These are phyloP conservation scores for Hemileccinum impolitum DNA, from an alignment of 768 basidiomycete genomes.

Conservation along the genomic window DNA sequence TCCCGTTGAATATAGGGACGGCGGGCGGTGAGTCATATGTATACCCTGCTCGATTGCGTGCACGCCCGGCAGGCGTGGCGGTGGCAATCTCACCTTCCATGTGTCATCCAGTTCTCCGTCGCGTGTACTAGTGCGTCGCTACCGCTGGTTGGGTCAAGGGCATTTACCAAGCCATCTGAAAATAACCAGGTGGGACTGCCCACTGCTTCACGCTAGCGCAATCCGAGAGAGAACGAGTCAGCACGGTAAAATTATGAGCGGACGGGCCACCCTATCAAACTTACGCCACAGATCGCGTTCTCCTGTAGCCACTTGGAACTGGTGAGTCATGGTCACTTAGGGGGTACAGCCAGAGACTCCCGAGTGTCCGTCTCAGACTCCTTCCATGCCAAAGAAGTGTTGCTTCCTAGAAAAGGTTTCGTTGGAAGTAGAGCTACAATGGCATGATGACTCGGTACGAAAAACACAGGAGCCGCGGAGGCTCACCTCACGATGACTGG, in stretches of 20 bases:
- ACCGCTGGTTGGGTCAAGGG: too few relatives aligned
- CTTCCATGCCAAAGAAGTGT: slow-evolving; percentile 32
- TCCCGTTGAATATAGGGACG: slow-evolving; percentile 45
- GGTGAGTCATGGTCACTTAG: slow-evolving; percentile 41
- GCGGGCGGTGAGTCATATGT: slow-evolving; percentile 15
- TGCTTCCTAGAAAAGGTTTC: slow-evolving; percentile 49
- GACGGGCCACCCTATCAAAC: slow-evolving; percentile 15
- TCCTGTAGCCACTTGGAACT: slow-evolving; percentile 39
- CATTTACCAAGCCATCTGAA: too few relatives aligned
- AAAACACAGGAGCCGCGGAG: not conserved
- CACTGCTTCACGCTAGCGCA: too few relatives aligned
- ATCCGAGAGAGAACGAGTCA: slow-evolving; percentile 2
- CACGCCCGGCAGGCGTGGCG: too few relatives aligned
- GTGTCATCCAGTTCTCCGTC: slow-evolving; percentile 44
- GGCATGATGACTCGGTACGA: slow-evolving; percentile 1
- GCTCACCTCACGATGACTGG: slow-evolving; percentile 58
- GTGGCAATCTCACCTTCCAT: slow-evolving; percentile 25
- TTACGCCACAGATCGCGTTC: slow-evolving; percentile 52
- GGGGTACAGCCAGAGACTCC: slow-evolving; percentile 43
- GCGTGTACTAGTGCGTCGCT: too few relatives aligned
- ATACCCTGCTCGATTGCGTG: not conserved
- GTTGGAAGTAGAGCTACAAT: slow-evolving; percentile 51
- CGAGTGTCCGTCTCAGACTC: slow-evolving; percentile 37
- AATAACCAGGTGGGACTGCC: too few relatives aligned
- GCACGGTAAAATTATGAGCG: not conserved